Conservation (phyloP, 768 basidiomycete species). For the Pleurotus giganteus region DNA sequence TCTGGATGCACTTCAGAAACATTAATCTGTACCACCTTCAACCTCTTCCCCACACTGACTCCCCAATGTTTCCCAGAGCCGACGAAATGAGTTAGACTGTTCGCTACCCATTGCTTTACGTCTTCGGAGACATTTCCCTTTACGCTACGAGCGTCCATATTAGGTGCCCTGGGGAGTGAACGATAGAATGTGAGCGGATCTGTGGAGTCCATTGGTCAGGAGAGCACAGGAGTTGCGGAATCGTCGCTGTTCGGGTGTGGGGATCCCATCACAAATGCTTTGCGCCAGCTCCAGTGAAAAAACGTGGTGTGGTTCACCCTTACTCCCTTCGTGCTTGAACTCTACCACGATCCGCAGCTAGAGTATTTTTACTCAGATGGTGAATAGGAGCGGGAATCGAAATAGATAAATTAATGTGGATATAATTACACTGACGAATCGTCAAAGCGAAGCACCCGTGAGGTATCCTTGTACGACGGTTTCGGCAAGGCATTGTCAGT, state of each 20-base stretch:
- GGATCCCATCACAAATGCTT: too few species aligned
- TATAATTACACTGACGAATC: not conserved
- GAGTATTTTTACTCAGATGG: not conserved
- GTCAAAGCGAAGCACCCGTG: not conserved
- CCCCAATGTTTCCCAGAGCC: slow-evolving; percentile 31
- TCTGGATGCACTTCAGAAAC: not conserved
- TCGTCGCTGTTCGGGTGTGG: too few species aligned
- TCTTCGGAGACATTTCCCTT: slow-evolving; percentile 39
- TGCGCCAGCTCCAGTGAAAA: too few species aligned
- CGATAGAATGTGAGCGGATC: slow-evolving; percentile 11
- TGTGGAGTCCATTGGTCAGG: not conserved
- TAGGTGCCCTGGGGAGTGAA: slow-evolving; percentile 12
- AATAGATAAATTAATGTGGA: not conserved
- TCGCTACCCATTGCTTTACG: slow-evolving; percentile 30
- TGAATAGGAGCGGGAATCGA: not conserved
- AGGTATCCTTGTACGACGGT: not conserved
- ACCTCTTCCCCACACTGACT: slow-evolving; percentile 35
- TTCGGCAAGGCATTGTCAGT: not conserved
- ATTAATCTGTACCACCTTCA: slow-evolving; percentile 20
- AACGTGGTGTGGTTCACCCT: too few species aligned
- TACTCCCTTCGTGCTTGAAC: too few species aligned
- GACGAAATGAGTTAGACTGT: slow-evolving; percentile 30
- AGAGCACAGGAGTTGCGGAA: too few species aligned
- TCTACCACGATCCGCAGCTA: too few species aligned
- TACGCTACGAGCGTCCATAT: slow-evolving; percentile 28